These are phyloP conservation scores for Lolium multiflorum DNA, from an alignment of 176 grass and related monocot genomes.

Conservation along the genomic window DNA sequence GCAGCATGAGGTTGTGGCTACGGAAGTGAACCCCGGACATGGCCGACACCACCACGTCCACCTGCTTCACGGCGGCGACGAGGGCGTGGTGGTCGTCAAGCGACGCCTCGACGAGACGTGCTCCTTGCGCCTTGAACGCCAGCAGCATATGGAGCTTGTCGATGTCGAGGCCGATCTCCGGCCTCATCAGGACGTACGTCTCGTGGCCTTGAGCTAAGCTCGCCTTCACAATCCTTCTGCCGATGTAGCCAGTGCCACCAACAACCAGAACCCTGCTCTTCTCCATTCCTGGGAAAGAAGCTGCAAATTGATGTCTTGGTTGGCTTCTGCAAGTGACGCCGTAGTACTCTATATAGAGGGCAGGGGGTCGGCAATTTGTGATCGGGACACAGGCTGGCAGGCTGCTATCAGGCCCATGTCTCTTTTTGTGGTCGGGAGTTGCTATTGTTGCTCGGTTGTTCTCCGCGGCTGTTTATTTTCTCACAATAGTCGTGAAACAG, in stretches of 20 bases:
- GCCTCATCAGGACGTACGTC: conserved; percentile 55
- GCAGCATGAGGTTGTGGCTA: conserved; percentile 28
- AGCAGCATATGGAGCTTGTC: conserved; percentile 57
- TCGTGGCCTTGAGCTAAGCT: conserved; percentile 59
- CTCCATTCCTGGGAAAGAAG: neutral
- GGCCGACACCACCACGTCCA: conserved; percentile 69
- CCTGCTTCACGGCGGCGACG: conserved; percentile 59
- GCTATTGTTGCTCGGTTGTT: too few relatives aligned
- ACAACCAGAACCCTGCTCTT: conserved; percentile 45
- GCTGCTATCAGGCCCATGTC: too few relatives aligned
- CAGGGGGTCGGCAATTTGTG: neutral
- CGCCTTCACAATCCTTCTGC: conserved; percentile 43
- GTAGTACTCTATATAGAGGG: neutral
- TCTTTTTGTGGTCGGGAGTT: too few relatives aligned
- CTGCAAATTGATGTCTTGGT: neutral
- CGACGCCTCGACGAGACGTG: conserved; percentile 50
- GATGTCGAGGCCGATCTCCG: conserved; percentile 50
- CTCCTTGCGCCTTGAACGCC: conserved; percentile 62
- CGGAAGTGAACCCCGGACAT: conserved; percentile 31
- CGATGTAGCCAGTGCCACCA: conserved; percentile 51
- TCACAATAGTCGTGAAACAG: too few relatives aligned
- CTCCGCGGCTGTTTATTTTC: too few relatives aligned
- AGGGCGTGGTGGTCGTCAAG: conserved; percentile 50
- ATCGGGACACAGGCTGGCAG: too few relatives aligned
- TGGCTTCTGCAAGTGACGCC: neutral